These are phyloP conservation scores for Poronia punctata DNA, from an alignment of 495 filamentous ascomycete species.

Conservation along the genomic window DNA sequence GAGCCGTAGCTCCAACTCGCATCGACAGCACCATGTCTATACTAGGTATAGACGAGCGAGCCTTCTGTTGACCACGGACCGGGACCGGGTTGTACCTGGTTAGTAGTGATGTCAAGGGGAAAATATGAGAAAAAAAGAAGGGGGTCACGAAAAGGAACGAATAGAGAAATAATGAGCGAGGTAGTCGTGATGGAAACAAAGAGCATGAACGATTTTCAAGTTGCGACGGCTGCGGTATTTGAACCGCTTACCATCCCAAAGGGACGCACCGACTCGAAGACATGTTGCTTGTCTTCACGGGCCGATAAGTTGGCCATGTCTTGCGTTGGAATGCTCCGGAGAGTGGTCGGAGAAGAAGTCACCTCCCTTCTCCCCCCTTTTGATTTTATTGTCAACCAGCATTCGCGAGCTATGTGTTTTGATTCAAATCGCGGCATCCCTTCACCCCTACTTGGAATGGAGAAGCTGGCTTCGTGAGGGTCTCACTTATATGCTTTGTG, in stretches of 20 bases:
- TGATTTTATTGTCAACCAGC: neutral
- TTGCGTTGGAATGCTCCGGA: constrained; percentile 10
- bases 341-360: neutral
- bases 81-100: too few relatives aligned
- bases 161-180: constrained; percentile 4
- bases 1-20: constrained; percentile 14
- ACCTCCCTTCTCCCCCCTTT: constrained; percentile 6
- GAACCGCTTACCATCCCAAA: constrained; percentile 2
- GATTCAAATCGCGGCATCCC: constrained; percentile 1
- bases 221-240: constrained; percentile 8
- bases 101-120: too few relatives aligned
- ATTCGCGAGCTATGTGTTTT: constrained; percentile 1
- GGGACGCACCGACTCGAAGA: neutral
- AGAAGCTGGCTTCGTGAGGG: too few relatives aligned
- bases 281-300: neutral
- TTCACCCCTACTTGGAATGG: constrained; percentile 9
- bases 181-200: constrained; percentile 5
- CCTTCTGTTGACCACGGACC: too few relatives aligned
- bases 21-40: constrained; percentile 18
- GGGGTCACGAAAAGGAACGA: neutral
- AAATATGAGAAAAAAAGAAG: too few relatives aligned
- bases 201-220: neutral
- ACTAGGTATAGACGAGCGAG: too few relatives aligned
- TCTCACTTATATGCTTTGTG: too few relatives aligned
- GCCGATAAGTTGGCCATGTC: neutral